Conservation (phyloP, 2,329 filamentous ascomycete genomes). For the Fusarium brevicatenulatum region DNA sequence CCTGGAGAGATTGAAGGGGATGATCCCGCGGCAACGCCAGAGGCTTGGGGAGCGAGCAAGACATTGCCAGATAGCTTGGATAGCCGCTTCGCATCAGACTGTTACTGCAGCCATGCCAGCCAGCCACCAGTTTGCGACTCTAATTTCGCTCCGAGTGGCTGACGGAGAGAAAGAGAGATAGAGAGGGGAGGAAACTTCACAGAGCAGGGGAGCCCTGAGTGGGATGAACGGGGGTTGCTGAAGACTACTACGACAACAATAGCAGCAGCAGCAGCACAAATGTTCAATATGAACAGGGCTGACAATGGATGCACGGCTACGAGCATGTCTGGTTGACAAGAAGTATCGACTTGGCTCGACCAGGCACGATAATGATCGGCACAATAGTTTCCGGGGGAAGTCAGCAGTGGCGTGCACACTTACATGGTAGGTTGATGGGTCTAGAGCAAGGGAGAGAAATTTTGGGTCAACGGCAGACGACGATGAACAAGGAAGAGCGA, state of each 20-base stretch:
- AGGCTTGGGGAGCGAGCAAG: slow-evolving; percentile 24
- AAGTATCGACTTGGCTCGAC: slow-evolving; percentile 39
- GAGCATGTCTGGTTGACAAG: slow-evolving; percentile 35
- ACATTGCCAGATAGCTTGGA: slow-evolving; percentile 28
- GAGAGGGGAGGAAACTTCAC: slow-evolving; percentile 27
- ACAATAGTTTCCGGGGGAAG: slow-evolving; percentile 41
- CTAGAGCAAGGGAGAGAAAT: slow-evolving; percentile 25
- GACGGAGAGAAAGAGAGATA: slow-evolving; percentile 8
- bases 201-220: slow-evolving; percentile 20
- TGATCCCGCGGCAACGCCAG: slow-evolving; percentile 30
- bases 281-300: slow-evolving; percentile 42
- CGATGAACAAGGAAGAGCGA: slow-evolving; percentile 18
- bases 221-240: slow-evolving; percentile 28
- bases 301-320: slow-evolving; percentile 45
- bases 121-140: slow-evolving; percentile 33
- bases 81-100: slow-evolving; percentile 36
- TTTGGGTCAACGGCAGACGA: slow-evolving; percentile 21
- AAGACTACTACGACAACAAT: slow-evolving; percentile 9
- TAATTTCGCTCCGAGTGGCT: slow-evolving; percentile 20
- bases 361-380: slow-evolving; percentile 45
- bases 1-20: slow-evolving; percentile 37
- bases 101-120: slow-evolving; percentile 33
- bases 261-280: neutral
- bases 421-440: slow-evolving; percentile 28
- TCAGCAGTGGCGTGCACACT: slow-evolving; percentile 41